These are phyloP conservation scores for Candida stauntonica DNA, from an alignment of 805 yeast species.

Conservation along the genomic window DNA sequence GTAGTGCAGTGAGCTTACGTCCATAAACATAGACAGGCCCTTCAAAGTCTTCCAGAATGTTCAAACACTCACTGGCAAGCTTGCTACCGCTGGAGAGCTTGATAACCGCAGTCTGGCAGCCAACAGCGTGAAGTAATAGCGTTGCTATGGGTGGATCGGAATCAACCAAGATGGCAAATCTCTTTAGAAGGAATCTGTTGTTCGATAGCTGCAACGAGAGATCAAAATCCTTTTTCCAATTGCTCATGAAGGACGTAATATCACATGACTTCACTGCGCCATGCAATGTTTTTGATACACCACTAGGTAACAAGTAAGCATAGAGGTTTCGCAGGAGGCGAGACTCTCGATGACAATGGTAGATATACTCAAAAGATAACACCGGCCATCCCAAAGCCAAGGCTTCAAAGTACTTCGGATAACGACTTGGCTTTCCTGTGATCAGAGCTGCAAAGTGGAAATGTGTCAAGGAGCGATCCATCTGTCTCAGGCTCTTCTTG, in stretches of 20 bases:
- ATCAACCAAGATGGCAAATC: constrained; percentile 20
- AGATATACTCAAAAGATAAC: constrained; percentile 52
- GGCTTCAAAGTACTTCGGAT: constrained; percentile 72
- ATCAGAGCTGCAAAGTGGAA: constrained; percentile 62
- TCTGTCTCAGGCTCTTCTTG: constrained; percentile 6
- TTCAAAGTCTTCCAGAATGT: neutral
- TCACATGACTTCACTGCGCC: constrained; percentile 44
- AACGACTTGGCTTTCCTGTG: constrained; percentile 48
- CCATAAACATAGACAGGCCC: constrained; percentile 11
- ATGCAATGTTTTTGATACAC: constrained; percentile 48
- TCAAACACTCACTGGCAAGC: constrained; percentile 9
- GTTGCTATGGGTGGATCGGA: constrained; percentile 30
- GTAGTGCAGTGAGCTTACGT: constrained; percentile 1
- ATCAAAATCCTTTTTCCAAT: constrained; percentile 29
- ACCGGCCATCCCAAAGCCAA: constrained; percentile 86
- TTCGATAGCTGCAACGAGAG: constrained; percentile 40
- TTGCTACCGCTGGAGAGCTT: constrained; percentile 9
- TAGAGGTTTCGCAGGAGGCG: constrained; percentile 23
- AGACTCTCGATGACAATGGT: constrained; percentile 39
- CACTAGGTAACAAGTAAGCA: constrained; percentile 66
- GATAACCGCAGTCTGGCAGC: constrained; percentile 29
- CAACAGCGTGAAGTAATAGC: constrained; percentile 43
- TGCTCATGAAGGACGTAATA: constrained; percentile 38
- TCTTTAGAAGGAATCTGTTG: constrained; percentile 27
- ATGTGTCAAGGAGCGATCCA: constrained; percentile 9